Conservation (phyloP, 2,329 filamentous ascomycete genomes). For the Calonectria crousiana region DNA sequence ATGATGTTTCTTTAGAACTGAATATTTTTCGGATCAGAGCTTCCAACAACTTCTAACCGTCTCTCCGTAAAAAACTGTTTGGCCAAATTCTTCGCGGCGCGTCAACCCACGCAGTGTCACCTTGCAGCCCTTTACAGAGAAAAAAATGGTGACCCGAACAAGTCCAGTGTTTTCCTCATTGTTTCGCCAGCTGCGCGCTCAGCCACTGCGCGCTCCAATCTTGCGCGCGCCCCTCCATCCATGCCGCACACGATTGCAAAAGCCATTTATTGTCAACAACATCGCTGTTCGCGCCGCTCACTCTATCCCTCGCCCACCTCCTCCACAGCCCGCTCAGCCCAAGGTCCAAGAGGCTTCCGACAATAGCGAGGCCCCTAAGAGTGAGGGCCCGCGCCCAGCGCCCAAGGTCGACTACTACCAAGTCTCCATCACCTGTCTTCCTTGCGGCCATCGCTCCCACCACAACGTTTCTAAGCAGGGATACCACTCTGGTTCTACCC, state of each 20-base stretch:
- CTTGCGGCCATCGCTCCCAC: conserved; percentile 82
- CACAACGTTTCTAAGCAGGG: conserved; percentile 94
- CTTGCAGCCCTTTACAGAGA: background rate
- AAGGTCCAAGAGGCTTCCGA: conserved; percentile 20
- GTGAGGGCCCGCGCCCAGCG: conserved; percentile 47
- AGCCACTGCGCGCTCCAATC: conserved; percentile 30
- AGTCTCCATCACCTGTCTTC: conserved; percentile 92
- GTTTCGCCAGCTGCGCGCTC: conserved; percentile 33
- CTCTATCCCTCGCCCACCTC: conserved; percentile 52
- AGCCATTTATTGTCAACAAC: conserved; percentile 31
- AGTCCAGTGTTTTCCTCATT: conserved; percentile 31
- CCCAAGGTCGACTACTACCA: conserved; percentile 78
- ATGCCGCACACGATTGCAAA: conserved; percentile 21
- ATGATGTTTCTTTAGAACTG: conserved; percentile 19
- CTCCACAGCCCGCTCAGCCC: conserved; percentile 26
- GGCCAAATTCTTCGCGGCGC: background rate
- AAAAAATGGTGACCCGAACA: conserved; percentile 47
- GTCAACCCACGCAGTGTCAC: background rate
- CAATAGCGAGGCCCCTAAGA: conserved; percentile 36
- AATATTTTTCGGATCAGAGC: conserved; percentile 31
- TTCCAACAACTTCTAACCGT: conserved; percentile 21
- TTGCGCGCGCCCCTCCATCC: conserved; percentile 24
- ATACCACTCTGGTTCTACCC: conserved; percentile 89
- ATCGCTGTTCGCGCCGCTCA: conserved; percentile 47
- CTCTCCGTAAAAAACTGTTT: conserved; percentile 15